phyloP scores from a whole-genome alignment of 495 filamentous ascomycete genomes.

The Neurospora africana region DNA sequence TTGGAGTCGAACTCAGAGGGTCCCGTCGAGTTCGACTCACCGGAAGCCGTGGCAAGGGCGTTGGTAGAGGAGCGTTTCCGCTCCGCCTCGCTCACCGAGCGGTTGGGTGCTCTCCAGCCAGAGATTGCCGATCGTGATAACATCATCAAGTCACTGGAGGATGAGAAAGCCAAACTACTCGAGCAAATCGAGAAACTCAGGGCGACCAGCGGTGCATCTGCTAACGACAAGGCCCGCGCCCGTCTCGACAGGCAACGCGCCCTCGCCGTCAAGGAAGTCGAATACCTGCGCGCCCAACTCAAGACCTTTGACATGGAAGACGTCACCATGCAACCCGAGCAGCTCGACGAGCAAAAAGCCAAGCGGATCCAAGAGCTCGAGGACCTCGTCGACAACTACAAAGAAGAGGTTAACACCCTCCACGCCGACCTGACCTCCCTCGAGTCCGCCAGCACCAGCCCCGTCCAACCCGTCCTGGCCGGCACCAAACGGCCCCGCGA shows the following conservation, averaged over 20 bases:
- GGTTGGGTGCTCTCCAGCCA: slow-evolving; percentile 64
- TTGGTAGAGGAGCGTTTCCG: slow-evolving; percentile 73
- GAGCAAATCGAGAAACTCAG: slow-evolving; percentile 63
- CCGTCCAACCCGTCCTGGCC: slow-evolving; percentile 14
- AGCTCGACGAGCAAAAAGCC: slow-evolving; percentile 63
- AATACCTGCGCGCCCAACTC: slow-evolving; percentile 84
- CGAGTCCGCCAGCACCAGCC: slow-evolving; percentile 30
- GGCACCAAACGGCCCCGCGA: slow-evolving; percentile 48
- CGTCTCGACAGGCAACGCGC: slow-evolving; percentile 68
- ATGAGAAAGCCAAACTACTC: slow-evolving; percentile 48
- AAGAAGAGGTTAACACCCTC: slow-evolving; percentile 65
- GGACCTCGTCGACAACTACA: slow-evolving; percentile 75
- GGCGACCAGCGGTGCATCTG: slow-evolving; percentile 29
- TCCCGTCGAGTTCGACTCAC: slow-evolving; percentile 68
- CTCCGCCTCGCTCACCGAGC: slow-evolving; percentile 64
- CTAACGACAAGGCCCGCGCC: slow-evolving; percentile 53
- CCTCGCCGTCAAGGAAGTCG: slow-evolving; percentile 81
- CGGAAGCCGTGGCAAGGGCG: slow-evolving; percentile 77
- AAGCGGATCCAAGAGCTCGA: slow-evolving; percentile 75
- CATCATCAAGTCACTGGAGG: slow-evolving; percentile 59
- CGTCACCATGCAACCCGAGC: slow-evolving; percentile 66
- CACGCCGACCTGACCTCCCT: slow-evolving; percentile 59
- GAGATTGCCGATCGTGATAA: slow-evolving; percentile 74
- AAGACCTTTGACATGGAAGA: slow-evolving; percentile 89
- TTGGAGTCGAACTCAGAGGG: slow-evolving; percentile 48